phyloP scores from a whole-genome alignment of 768 basidiomycete species.

The Trametes punicea region DNA sequence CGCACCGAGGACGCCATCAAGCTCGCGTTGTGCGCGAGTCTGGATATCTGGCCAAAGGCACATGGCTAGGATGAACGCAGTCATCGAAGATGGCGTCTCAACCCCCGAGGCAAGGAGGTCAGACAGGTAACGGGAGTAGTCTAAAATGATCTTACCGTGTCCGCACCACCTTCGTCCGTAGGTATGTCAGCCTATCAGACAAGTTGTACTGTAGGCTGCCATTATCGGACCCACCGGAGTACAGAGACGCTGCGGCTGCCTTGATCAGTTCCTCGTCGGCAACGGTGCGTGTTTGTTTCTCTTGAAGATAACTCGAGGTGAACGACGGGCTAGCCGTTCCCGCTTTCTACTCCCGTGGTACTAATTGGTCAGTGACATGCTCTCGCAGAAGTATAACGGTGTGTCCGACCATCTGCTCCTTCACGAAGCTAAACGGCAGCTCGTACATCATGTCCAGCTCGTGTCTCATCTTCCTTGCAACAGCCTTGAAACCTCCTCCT shows the following conservation, averaged over 20 bases:
- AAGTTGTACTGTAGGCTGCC: too few species aligned
- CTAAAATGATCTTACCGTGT: constrained; percentile 24
- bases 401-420: constrained; percentile 30
- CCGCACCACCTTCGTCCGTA: constrained; percentile 24
- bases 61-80: constrained; percentile 38
- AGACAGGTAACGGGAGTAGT: neutral
- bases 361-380: too few species aligned
- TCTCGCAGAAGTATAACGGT: neutral
- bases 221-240: constrained; percentile 9
- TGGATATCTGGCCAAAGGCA: constrained; percentile 34
- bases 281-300: constrained; percentile 42
- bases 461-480: constrained; percentile 11
- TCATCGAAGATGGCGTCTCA: constrained; percentile 32
- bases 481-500: constrained; percentile 22
- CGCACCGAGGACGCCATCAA: constrained; percentile 22
- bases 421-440: constrained; percentile 32
- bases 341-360: constrained; percentile 11
- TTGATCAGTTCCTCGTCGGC: constrained; percentile 18
- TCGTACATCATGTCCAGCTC: constrained; percentile 22
- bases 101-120: neutral
- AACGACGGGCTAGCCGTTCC: constrained; percentile 21
- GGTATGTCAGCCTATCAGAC: too few species aligned
- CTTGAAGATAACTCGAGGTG: constrained; percentile 16
- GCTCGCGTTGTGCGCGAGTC: constrained; percentile 28
- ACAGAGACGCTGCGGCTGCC: constrained; percentile 16